Base-by-base conservation (phyloP, 2,329 filamentous ascomycete genomes). In the Fusarium phyllophilum region DNA sequence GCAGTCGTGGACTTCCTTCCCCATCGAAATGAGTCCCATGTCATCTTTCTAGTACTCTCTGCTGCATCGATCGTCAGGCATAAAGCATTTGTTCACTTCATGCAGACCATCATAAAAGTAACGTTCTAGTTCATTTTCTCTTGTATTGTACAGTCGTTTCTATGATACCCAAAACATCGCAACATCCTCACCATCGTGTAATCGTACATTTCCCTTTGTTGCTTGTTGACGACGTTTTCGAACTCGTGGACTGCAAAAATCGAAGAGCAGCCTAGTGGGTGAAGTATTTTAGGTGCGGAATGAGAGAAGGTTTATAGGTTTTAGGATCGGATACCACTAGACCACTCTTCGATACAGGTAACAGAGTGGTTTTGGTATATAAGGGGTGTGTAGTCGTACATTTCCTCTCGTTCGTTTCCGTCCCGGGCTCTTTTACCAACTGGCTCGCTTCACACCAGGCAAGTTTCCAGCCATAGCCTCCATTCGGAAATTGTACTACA, bases 361-460 rank as follows among this genome's bases (percentile, higher is more conserved):
- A 33, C 5, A 49, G 29, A 49, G 46, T 33, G 46, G 0, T 13
- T 33, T 13, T n/a, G 29, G 46, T 49, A 49, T 18, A 33, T 33
- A 18, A 33, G 22, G 46, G 6, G 22, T 33, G 46, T 9, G 29
- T 51, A 51, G 48, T 51, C 74, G 70, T 78, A 78, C 77, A 77
- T 45, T 66, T 39, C 33, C 55, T 31, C 58, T 52, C 41, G 54
- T 24, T 46, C 26, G 26, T 20, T 42, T 14, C 13, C 14, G 18
- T 36, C 7, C n/a, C 38, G 13, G 34, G 6, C 17, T 48, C 55
- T 71, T 82, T 82, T 94, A 99, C 96, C 96, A 99, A 84, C 94
- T 97, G 56, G 96, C 96, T 87, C 97, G 97, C 88, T 92, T 94
- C 62, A 99, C 96, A 78, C 96, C 96, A 0, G 96, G 96, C 60